These are phyloP conservation scores for Cordyceps farinosa DNA, from an alignment of 2,329 filamentous ascomycete species.

Conservation along the genomic window DNA sequence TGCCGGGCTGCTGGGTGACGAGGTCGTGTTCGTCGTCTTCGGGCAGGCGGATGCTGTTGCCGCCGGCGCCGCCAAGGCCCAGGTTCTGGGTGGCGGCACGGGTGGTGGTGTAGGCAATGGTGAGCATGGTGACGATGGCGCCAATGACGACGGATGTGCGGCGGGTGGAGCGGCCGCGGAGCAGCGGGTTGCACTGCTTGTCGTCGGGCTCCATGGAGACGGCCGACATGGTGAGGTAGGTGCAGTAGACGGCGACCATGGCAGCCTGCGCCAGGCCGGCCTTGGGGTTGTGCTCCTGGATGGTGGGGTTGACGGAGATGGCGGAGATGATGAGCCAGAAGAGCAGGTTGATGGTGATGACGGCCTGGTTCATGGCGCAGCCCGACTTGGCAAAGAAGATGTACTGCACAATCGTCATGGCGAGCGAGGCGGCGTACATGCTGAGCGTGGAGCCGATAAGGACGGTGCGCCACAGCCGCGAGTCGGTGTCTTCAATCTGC, in stretches of 20 bases:
- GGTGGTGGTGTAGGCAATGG: slow-evolving; percentile 95
- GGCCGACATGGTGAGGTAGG: slow-evolving; percentile 95
- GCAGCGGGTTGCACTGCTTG: slow-evolving; percentile 87
- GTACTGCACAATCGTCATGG: slow-evolving; percentile 96
- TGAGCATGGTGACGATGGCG: slow-evolving; percentile 93
- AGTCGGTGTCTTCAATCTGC: slow-evolving; percentile 89
- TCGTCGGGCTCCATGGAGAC: slow-evolving; percentile 98
- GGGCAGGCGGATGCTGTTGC: slow-evolving; percentile 51
- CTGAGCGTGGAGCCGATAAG: slow-evolving; percentile 87
- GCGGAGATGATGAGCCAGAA: slow-evolving; percentile 76
- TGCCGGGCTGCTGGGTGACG: slow-evolving; percentile 77
- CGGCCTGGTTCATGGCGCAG: slow-evolving; percentile 94
- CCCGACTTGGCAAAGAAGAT: slow-evolving; percentile 81
- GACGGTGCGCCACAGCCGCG: slow-evolving; percentile 75
- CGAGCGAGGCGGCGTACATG: slow-evolving; percentile 89
- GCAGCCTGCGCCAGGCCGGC: slow-evolving; percentile 95
- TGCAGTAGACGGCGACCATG: slow-evolving; percentile 97
- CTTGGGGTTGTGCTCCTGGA: slow-evolving; percentile 90
- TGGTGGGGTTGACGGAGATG: slow-evolving; percentile 81
- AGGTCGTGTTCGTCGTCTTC: slow-evolving; percentile 83
- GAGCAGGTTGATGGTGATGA: slow-evolving; percentile 89
- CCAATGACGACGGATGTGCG: slow-evolving; percentile 89
- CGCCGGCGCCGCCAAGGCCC: slow-evolving; percentile 64
- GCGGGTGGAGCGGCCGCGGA: slow-evolving; percentile 79
- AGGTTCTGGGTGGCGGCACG: slow-evolving; percentile 89